These are phyloP conservation scores for Cytospora leucostoma DNA, from an alignment of 2,329 filamentous ascomycete species.

Conservation along the genomic window DNA sequence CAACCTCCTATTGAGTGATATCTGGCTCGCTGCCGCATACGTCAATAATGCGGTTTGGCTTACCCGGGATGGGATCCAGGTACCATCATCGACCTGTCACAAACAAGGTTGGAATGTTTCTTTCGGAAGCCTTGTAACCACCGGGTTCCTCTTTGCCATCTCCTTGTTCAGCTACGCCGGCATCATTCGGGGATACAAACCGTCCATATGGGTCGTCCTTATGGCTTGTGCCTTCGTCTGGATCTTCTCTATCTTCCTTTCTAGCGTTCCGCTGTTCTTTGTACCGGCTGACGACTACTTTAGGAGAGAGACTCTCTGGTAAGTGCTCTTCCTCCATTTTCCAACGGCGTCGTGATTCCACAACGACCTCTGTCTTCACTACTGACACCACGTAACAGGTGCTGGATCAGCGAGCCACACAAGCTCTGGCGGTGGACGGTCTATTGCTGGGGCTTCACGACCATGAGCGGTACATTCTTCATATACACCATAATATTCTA, in stretches of 20 bases:
- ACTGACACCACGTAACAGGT: slow-evolving; percentile 9
- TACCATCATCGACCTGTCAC: slow-evolving; percentile 57
- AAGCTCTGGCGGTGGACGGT: slow-evolving; percentile 57
- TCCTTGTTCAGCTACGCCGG: slow-evolving; percentile 67
- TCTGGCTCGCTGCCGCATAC: slow-evolving; percentile 66
- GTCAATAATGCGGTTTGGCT: slow-evolving; percentile 64
- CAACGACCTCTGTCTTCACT: neutral
- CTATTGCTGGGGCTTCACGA: slow-evolving; percentile 64
- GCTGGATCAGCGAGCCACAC: slow-evolving; percentile 61
- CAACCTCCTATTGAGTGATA: slow-evolving; percentile 68
- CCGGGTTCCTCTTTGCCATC: slow-evolving; percentile 67
- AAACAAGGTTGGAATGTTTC: slow-evolving; percentile 70
- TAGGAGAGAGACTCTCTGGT: slow-evolving; percentile 21
- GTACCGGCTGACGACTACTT: slow-evolving; percentile 40
- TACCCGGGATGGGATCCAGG: slow-evolving; percentile 52
- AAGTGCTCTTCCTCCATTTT: neutral
- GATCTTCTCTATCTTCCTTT: slow-evolving; percentile 60
- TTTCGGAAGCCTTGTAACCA: slow-evolving; percentile 65
- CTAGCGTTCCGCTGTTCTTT: slow-evolving; percentile 50
- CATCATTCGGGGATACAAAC: slow-evolving; percentile 57
- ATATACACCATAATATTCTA: slow-evolving; percentile 46
- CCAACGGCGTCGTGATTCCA: neutral
- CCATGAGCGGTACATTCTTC: slow-evolving; percentile 40
- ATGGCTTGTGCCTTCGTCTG: slow-evolving; percentile 51
- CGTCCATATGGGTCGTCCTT: slow-evolving; percentile 54